Evolutionary conservation across 306 rosid genomes (phyloP).

Genomic region (Benincasa hispida): DNA sequence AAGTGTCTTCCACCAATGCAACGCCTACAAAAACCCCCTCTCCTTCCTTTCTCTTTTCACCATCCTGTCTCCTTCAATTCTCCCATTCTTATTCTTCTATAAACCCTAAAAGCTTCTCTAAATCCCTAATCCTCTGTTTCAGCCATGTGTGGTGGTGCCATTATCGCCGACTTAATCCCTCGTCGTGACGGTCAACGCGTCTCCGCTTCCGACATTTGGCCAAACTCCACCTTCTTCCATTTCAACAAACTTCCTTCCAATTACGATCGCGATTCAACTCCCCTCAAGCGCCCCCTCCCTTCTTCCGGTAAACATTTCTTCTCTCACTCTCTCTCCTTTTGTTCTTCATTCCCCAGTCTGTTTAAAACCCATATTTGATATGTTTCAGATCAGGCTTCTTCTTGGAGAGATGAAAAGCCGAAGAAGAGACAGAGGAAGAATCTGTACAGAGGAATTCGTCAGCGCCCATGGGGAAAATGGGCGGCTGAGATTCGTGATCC

Average conservation of each 20-base stretch:
- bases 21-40: neutral
- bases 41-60: neutral
- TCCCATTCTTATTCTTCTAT: neutral
- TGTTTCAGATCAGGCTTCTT: conserved; percentile 25
- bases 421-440: conserved; percentile 72
- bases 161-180: conserved; percentile 48
- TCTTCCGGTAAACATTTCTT: conserved; percentile 27
- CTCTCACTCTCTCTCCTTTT: no score
- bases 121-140: neutral
- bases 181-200: conserved; percentile 29
- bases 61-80: neutral
- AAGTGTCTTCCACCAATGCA: neutral
- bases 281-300: conserved; percentile 19
- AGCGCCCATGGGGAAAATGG: conserved; percentile 98
- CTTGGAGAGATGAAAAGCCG: conserved; percentile 35
- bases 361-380: no score
- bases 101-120: neutral
- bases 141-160: conserved; percentile 85
- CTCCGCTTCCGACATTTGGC: conserved; percentile 46
- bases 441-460: conserved; percentile 80
- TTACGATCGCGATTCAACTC: conserved; percentile 2
- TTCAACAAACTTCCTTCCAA: conserved; percentile 4
- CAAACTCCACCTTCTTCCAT: conserved; percentile 25
- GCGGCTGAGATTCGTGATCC: conserved; percentile 97
- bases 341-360: no score